Base-by-base conservation (phyloP, 2,329 filamentous ascomycete genomes). In the Ceratocystiopsis sp. region DNA sequence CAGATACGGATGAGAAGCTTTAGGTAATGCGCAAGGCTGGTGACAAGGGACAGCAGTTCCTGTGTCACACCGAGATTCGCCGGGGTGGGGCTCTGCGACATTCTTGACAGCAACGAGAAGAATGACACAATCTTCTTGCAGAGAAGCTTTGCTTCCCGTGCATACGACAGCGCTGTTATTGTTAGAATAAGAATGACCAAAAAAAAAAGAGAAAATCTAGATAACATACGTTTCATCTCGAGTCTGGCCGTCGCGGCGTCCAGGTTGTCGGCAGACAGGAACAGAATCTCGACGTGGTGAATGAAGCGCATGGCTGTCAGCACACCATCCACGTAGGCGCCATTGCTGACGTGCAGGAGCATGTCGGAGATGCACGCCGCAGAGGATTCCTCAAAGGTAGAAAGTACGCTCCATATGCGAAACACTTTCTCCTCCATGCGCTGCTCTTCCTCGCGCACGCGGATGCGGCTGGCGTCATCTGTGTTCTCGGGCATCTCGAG, bases 121-220 rank as follows among this genome's bases (percentile, higher is more conserved):
- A 98, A 98, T 21, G 89, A 84, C 7, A 98, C 91, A 43, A 98
- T 93, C 62, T 98, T 98, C 63, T 98, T 98, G 68, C 91, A 98
- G n/a, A 98, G 74, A 41, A 98, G 70, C 62, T 98, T 98, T n/a
- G 91, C 84, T 65, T 98, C 91, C 54, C 91, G 78, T 16, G 83
- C 82, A 57, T 96, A 98, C 11, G 86, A 84, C 48, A 98, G 71
- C 49, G 83, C 86, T 83, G 57, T 32, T 49, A n/a, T 17, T 45
- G 48, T 52, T 51, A 55, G 45, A 51, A 41, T 38, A 13, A 9
- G 12, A 8, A n/a, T 6, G 15, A 33, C 2, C 6, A 17, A 41
- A 15, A 16, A 36, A 13, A 41, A 15, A 16, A 37, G 15, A 19
- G n/a, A 19, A 42, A 16, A 38, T 54, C 69, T 59, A 21, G 18